Evolutionary conservation across 129 eudicot genomes (phyloP), one percentile per base, ranked within the genome.

Genomic region (Centella asiatica): DNA sequence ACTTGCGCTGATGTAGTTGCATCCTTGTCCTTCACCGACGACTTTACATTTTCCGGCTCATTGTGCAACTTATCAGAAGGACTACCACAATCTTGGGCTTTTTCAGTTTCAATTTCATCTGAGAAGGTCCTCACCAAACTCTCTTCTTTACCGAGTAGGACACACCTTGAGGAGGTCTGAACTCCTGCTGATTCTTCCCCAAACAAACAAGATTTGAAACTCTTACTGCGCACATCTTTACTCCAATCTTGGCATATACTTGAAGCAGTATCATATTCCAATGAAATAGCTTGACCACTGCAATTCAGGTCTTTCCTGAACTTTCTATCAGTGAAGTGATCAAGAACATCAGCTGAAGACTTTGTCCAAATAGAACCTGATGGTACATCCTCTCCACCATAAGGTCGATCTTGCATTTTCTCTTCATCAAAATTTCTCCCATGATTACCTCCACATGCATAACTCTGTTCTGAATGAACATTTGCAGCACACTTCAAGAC

Each of bases 1-100:
- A 75, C 88, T 69, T 70, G 81, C 85, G 19, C 54, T 62, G 70
- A 32, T 22, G 57, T 31, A 44, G 73, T 52, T 71, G 61, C 76
- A 56, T 64, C 74, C 45, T 67, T 56, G 64, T 50, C 57, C 23
- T 62, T 42, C 40, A 25, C 14, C 6, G 26, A 53, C n/a, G 48
- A 54, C 19, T 15, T 12, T 15, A n/a, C 66, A 27, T 44, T 31
- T 18, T 71, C 62, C 23, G 46, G 24, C 51, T 61, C 70, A 61
- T 67, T 69, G 40, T 55, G 57, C 27, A 36, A 40, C 25, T 69
- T 69, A 74, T 26, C 49, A 25, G 42, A 42, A 47, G 79, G 67
- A 66, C 17, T 27, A 15, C 11, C 40, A 48, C 42, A 65, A 25
- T 75, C 70, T 76, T 62, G 60, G 44, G 64, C 64, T n/a, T n/a